Percentiles rank a stretch among this genome's conserved stretches.
Conservation (phyloP, 2,329 filamentous ascomycete genomes). For the Gliomastix tumulicola region DNA sequence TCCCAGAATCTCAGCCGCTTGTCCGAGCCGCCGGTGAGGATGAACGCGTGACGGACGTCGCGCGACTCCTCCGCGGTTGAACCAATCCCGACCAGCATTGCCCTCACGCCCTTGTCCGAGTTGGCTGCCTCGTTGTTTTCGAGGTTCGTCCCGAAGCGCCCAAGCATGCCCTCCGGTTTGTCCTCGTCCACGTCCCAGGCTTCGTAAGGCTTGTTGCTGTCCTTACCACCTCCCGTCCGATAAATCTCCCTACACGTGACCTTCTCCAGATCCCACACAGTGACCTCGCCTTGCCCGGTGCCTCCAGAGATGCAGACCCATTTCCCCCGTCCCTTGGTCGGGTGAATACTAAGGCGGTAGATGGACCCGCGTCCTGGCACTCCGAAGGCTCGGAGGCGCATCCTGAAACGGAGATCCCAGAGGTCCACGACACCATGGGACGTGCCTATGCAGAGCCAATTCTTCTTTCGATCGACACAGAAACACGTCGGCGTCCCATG, state of each 20-base stretch:
- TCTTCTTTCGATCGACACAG: slow-evolving; percentile 75
- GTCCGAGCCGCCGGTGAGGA: slow-evolving; percentile 83
- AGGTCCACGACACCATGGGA: slow-evolving; percentile 88
- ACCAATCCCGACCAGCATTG: slow-evolving; percentile 68
- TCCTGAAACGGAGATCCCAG: slow-evolving; percentile 93
- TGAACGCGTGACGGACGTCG: slow-evolving; percentile 72
- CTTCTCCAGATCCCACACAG: slow-evolving; percentile 93
- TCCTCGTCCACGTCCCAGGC: slow-evolving; percentile 89
- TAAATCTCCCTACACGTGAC: slow-evolving; percentile 84
- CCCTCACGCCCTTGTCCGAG: slow-evolving; percentile 62
- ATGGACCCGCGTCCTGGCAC: slow-evolving; percentile 75
- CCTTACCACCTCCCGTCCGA: slow-evolving; percentile 57
- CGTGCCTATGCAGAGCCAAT: slow-evolving; percentile 89
- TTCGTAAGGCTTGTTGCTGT: slow-evolving; percentile 62
- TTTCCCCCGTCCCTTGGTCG: slow-evolving; percentile 68
- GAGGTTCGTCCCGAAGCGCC: slow-evolving; percentile 71
- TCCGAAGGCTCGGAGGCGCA: slow-evolving; percentile 83
- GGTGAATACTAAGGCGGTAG: slow-evolving; percentile 72
- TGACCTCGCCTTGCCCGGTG: slow-evolving; percentile 80
- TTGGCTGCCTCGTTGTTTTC: slow-evolving; percentile 50
- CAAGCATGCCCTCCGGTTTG: slow-evolving; percentile 77
- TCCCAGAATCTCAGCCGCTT: slow-evolving; percentile 95
- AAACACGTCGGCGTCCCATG: slow-evolving; percentile 91
- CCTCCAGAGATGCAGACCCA: slow-evolving; percentile 88
- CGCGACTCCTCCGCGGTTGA: slow-evolving; percentile 58